A percentile compares a stretch with the other conserved stretches of the same genome.
These are phyloP conservation scores for Carallia brachiata DNA, from an alignment of 345 rosid species.

Conservation along the genomic window DNA sequence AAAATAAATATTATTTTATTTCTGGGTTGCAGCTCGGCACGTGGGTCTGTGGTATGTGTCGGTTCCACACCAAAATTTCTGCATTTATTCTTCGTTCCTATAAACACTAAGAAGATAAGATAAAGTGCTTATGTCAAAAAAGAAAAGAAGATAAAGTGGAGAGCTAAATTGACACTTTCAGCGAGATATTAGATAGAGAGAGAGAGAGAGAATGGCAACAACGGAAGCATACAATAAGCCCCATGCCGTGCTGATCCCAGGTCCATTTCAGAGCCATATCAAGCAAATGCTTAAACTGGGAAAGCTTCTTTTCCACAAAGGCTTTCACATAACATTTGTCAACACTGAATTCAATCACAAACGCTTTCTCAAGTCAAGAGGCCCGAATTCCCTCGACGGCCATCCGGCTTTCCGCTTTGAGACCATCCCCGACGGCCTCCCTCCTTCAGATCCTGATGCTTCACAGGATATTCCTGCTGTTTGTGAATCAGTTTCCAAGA, in stretches of 20 bases:
- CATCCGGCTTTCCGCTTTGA: background rate
- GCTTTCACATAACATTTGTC: background rate
- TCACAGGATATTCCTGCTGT: background rate
- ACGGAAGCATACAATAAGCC: background rate
- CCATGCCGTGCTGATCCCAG: background rate
- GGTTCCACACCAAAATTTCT: too few relatives aligned
- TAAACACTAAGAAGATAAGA: too few relatives aligned
- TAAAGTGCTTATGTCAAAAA: too few relatives aligned
- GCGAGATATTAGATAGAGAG: background rate
- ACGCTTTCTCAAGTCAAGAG: background rate
- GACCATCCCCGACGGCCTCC: background rate
- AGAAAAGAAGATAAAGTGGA: too few relatives aligned
- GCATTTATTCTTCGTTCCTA: too few relatives aligned
- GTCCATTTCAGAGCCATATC: background rate
- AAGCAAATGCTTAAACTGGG: background rate
- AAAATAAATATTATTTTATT: too few relatives aligned
- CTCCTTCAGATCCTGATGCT: background rate
- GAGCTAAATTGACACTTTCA: too few relatives aligned
- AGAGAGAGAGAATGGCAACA: background rate
- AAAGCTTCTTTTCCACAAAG: background rate
- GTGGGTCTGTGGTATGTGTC: too few relatives aligned
- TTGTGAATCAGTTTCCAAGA: background rate
- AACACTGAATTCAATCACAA: background rate
- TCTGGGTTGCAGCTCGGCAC: too few relatives aligned
- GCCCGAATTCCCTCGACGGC: background rate